Evolutionary conservation across 257 asterid species (phyloP).

Genomic region (Gentiana dahurica): DNA sequence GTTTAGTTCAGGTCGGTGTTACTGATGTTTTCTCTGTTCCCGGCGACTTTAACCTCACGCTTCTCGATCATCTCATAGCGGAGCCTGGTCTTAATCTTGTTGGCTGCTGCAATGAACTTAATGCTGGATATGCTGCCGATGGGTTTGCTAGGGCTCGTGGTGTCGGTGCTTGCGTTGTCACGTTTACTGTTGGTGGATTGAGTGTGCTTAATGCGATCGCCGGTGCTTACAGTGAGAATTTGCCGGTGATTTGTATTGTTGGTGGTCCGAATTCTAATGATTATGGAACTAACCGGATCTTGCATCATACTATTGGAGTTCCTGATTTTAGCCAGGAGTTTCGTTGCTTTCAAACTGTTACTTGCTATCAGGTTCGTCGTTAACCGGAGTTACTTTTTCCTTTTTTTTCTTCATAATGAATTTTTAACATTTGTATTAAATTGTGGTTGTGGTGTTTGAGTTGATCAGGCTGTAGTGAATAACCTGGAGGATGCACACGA

Average conservation of each 20-base stretch:
- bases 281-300: constrained; percentile 56
- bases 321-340: constrained; percentile 80
- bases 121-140: constrained; percentile 83
- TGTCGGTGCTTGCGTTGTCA: constrained; percentile 79
- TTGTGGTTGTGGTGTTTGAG: constrained; percentile 8
- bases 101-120: constrained; percentile 88
- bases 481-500: constrained; percentile 87
- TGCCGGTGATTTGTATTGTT: constrained; percentile 68
- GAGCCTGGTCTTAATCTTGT: constrained; percentile 70
- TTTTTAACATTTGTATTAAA: background rate
- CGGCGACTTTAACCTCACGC: constrained; percentile 64
- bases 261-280: constrained; percentile 88
- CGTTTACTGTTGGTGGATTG: constrained; percentile 78
- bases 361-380: constrained; percentile 58
- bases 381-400: background rate
- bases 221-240: constrained; percentile 84
- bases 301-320: constrained; percentile 78
- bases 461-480: constrained; percentile 62
- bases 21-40: constrained; percentile 66
- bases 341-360: constrained; percentile 79
- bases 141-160: constrained; percentile 87
- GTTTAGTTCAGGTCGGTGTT: constrained; percentile 68
- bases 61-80: constrained; percentile 59
- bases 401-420: background rate
- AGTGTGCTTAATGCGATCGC: constrained; percentile 78